A percentile compares a stretch with the other conserved stretches of the same genome.
Evolutionary conservation across 768 basidiomycete genomes (phyloP).

Genomic region (Panaeolus cyanescens): DNA sequence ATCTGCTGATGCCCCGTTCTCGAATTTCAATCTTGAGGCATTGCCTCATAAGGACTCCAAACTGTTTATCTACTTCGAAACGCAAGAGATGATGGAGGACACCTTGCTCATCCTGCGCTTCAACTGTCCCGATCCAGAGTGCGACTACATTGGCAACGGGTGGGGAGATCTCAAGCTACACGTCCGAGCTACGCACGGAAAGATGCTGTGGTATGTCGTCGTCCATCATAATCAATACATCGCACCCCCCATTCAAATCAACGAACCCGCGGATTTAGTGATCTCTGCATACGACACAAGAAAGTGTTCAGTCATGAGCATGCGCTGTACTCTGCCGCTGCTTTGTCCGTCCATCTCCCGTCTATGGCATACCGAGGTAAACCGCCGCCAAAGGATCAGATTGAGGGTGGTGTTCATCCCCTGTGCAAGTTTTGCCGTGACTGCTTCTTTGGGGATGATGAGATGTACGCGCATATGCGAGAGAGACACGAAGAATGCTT

Average conservation of each 20-base stretch:
- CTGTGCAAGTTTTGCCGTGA: slow-evolving; percentile 90
- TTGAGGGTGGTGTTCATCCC: slow-evolving; percentile 76
- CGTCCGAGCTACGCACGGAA: slow-evolving; percentile 71
- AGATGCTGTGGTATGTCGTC: slow-evolving; percentile 73
- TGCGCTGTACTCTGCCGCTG: slow-evolving; percentile 68
- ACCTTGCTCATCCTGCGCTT: slow-evolving; percentile 88
- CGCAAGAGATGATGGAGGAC: slow-evolving; percentile 93
- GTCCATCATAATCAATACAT: neutral
- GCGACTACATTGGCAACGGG: slow-evolving; percentile 81
- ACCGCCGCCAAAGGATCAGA: slow-evolving; percentile 46
- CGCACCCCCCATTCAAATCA: neutral
- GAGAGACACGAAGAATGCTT: slow-evolving; percentile 96
- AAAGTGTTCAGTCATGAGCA: slow-evolving; percentile 98
- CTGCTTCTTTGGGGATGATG: slow-evolving; percentile 92
- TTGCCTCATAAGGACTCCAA: slow-evolving; percentile 71
- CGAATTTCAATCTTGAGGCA: slow-evolving; percentile 53
- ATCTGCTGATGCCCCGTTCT: slow-evolving; percentile 61
- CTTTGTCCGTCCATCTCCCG: slow-evolving; percentile 74
- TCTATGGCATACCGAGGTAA: slow-evolving; percentile 55
- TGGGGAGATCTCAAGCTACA: slow-evolving; percentile 93
- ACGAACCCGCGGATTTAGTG: slow-evolving; percentile 44
- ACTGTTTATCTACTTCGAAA: slow-evolving; percentile 85
- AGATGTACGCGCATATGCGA: slow-evolving; percentile 92
- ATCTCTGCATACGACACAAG: slow-evolving; percentile 85
- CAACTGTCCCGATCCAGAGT: slow-evolving; percentile 88